phyloP scores from a whole-genome alignment of 768 basidiomycete genomes.

The Termitomyces sp. region DNA sequence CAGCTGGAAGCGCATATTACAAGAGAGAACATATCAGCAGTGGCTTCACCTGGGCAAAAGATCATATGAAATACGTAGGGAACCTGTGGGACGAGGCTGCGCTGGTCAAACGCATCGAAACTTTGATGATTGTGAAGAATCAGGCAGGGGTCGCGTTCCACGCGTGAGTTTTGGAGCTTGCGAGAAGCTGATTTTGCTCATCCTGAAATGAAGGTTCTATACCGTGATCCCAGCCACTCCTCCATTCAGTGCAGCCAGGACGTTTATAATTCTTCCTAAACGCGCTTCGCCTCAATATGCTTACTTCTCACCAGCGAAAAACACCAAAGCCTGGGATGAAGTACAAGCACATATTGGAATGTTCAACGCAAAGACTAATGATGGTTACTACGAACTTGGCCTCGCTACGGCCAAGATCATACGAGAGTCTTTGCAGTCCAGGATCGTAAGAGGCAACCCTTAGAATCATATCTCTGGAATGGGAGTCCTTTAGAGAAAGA shows the following conservation, averaged over 20 bases:
- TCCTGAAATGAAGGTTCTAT: constrained; percentile 58
- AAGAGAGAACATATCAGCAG: constrained; percentile 67
- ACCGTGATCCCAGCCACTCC: constrained; percentile 66
- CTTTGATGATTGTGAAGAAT: constrained; percentile 54
- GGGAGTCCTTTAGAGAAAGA: background rate
- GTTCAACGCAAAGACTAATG: constrained; percentile 78
- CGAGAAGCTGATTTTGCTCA: background rate
- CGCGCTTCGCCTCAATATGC: constrained; percentile 37
- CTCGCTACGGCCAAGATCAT: constrained; percentile 58
- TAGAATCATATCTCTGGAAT: background rate
- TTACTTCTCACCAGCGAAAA: constrained; percentile 60
- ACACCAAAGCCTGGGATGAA: constrained; percentile 68
- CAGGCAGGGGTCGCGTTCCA: constrained; percentile 64
- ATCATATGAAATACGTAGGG: constrained; percentile 88
- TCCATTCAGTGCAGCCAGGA: constrained; percentile 52
- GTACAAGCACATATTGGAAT: constrained; percentile 84
- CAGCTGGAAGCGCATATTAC: constrained; percentile 81
- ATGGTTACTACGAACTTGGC: constrained; percentile 87
- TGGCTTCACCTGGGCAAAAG: constrained; percentile 70
- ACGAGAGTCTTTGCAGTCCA: constrained; percentile 43
- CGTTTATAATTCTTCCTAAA: constrained; percentile 75
- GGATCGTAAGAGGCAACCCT: background rate
- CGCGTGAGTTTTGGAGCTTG: constrained; percentile 42
- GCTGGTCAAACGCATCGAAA: constrained; percentile 56
- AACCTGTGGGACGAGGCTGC: constrained; percentile 76